Base-by-base conservation (phyloP, 225 moss, liverwort and hornwort species). In the Marchantia paleacea region DNA sequence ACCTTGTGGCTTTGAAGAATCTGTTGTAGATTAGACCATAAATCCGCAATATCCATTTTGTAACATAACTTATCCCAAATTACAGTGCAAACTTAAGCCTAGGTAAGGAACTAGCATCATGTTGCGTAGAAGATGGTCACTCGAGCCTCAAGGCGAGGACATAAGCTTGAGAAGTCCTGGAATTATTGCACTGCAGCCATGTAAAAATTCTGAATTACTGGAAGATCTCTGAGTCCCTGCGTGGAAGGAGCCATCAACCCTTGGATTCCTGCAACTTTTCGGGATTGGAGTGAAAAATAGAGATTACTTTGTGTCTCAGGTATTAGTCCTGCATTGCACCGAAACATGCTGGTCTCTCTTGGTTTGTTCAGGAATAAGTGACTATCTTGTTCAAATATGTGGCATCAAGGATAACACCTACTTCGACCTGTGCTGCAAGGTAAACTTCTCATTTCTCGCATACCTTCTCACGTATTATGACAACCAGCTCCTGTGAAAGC, bases 391-490 rank as follows among this genome's bases (percentile, higher is more conserved):
- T 76, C 90, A 87, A 69, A 95, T 99, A 74, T 88, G 89, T 83
- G 95, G 90, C 52, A 66, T 91, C 78, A 81, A 69, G 69, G 92
- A 81, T 72, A 87, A 87, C 22, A 77, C 83, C 57, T 99, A 88
- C 81, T 99, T 94, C 78, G 99, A 99, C 86, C 84, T 99, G 79
- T 94, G 91, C 84, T 99, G 95, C 80, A 95, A 95, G 92, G 97
- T 94, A 77, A 28, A 31, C 50, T 75, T 55, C 55, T 68, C 55
- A 75, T 51, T 63, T n/a, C 22, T 39, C 39, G 39, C 39, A 39
- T 39, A 39, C 39, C 13, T 7, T 26, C 53, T 73, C 13, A 20
- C 7, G 8, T 12, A 78, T 16, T 18, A 2, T 15, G 11, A 14
- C 8, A 4, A 48, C 50, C 25, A 14, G 9, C 39, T 18, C 49